Conservation (phyloP, 108 stramenopile genomes). For the Fragilariopsis cylindrus region DNA sequence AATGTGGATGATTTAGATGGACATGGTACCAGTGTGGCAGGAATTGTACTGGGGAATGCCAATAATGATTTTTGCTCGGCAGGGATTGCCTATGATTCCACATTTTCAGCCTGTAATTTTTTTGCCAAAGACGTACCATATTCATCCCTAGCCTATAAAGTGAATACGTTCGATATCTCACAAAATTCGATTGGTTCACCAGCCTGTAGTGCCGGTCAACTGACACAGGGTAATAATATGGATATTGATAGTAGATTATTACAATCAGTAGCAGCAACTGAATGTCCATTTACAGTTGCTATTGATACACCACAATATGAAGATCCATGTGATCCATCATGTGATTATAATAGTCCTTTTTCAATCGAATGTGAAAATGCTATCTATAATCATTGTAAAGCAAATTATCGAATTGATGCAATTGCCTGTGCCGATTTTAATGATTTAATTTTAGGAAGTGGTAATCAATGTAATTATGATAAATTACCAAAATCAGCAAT, state of each 20-base stretch:
- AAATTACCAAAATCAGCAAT: background rate
- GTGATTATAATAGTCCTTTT: background rate
- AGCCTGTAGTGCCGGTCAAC: background rate
- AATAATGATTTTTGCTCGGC: conserved; percentile 33
- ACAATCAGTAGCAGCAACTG: background rate
- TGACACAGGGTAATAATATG: background rate
- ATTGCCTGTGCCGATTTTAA: conserved; percentile 34
- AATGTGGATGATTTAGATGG: background rate
- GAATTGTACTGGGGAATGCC: conserved; percentile 7
- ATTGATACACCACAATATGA: background rate
- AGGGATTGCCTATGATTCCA: conserved; percentile 31
- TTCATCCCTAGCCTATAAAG: background rate
- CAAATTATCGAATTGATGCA: conserved; percentile 20
- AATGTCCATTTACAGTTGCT: background rate
- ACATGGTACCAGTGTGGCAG: conserved; percentile 35
- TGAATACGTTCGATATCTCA: conserved; percentile 36
- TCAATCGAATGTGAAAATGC: conserved; percentile 11
- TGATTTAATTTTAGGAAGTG: conserved; percentile 17
- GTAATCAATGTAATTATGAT: conserved; percentile 26
- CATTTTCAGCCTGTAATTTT: conserved; percentile 11
- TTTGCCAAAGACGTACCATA: background rate
- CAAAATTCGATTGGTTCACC: conserved; percentile 32
- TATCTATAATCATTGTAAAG: conserved; percentile 23
- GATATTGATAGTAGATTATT: background rate
- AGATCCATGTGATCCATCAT: background rate